Conservation (phyloP, 2,329 filamentous ascomycete species). For the Colletotrichum shisoi region DNA sequence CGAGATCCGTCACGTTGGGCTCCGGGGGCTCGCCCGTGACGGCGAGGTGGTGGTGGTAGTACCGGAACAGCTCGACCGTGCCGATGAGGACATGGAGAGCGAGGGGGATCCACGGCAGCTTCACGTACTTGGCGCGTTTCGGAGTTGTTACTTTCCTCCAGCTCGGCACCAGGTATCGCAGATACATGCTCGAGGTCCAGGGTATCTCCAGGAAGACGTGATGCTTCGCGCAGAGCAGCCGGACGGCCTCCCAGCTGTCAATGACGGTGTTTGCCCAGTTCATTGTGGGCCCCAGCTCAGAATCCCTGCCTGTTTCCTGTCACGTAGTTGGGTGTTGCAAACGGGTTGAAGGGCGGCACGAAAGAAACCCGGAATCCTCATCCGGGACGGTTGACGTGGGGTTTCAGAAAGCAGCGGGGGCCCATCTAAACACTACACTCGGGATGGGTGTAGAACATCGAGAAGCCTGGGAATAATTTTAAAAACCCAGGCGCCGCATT, state of each 20-base stretch:
- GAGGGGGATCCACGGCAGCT: constrained; percentile 20
- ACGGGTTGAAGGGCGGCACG: constrained; percentile 1
- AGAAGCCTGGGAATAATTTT: neutral
- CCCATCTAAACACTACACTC: neutral
- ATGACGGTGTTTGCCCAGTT: constrained; percentile 2
- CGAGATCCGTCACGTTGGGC: constrained; percentile 9
- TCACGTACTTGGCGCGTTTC: constrained; percentile 10
- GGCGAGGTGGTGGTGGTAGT: constrained; percentile 18
- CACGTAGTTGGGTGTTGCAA: constrained; percentile 12
- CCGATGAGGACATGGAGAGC: constrained; percentile 7
- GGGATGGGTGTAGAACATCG: neutral
- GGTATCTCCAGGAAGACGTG: constrained; percentile 23
- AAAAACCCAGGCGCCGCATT: neutral
- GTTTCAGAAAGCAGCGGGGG: constrained; percentile 10
- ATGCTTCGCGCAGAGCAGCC: constrained; percentile 13
- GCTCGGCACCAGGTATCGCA: constrained; percentile 8
- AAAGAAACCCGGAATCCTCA: constrained; percentile 16
- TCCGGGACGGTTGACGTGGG: constrained; percentile 1
- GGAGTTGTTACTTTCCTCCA: constrained; percentile 1
- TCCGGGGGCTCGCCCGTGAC: constrained; percentile 6
- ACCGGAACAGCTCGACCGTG: constrained; percentile 7
- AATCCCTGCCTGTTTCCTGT: constrained; percentile 9
- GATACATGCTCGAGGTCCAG: constrained; percentile 5
- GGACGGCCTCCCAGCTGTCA: constrained; percentile 7
- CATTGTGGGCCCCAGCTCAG: constrained; percentile 11